Conservation (phyloP, 306 rosid genomes). For the Cucumis melo region DNA sequence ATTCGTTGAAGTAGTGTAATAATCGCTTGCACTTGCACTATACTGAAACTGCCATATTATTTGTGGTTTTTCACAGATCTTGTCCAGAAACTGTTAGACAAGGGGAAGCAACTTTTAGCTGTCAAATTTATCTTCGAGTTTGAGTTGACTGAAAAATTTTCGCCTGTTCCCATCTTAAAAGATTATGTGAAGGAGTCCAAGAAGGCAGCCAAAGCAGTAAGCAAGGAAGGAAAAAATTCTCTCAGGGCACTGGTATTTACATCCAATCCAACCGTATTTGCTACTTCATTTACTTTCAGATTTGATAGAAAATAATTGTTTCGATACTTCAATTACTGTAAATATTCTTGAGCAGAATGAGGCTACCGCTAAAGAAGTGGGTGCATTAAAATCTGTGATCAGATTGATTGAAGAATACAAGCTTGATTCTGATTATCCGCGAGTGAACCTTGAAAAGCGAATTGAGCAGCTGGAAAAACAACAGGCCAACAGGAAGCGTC, state of each 20-base stretch:
- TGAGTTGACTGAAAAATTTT: conserved; percentile 46
- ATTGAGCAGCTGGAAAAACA: conserved; percentile 46
- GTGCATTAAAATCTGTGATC: conserved; percentile 42
- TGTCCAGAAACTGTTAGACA: conserved; percentile 41
- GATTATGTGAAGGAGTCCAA: conserved; percentile 39
- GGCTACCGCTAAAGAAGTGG: conserved; percentile 43
- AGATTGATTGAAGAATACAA: conserved; percentile 45
- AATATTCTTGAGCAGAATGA: conserved; percentile 40
- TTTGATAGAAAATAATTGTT: background rate
- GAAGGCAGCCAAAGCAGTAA: conserved; percentile 30
- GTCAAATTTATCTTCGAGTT: conserved; percentile 56
- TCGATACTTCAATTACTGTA: conserved; percentile 13
- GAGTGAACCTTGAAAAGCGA: conserved; percentile 35
- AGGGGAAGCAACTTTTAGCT: conserved; percentile 46
- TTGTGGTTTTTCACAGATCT: conserved; percentile 42
- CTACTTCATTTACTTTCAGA: background rate
- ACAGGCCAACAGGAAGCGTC: conserved; percentile 23
- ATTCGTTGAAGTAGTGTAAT: background rate
- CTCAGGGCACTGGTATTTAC: conserved; percentile 41
- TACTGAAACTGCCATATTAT: background rate
- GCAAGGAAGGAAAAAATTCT: conserved; percentile 40
- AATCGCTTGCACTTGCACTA: background rate
- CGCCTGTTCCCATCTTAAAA: conserved; percentile 58
- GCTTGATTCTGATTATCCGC: conserved; percentile 53
- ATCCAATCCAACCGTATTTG: conserved; percentile 7